These are phyloP conservation scores for Nakaseomyces glabratus DNA, from an alignment of 1,139 yeast genomes.

Conservation along the genomic window DNA sequence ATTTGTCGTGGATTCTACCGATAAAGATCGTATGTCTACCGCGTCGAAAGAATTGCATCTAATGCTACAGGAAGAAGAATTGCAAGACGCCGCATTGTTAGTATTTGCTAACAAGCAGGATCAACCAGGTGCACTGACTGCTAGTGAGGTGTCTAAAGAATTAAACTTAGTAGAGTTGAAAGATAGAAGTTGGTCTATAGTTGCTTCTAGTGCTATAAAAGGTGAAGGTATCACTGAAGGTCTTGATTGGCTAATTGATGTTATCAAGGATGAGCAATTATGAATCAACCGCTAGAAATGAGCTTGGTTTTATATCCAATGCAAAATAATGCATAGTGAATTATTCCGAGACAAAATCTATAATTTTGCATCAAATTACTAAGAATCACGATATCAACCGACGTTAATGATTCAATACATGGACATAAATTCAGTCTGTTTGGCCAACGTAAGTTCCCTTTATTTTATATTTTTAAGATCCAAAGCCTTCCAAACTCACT, in stretches of 20 bases:
- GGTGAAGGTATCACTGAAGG: slow-evolving; percentile 97
- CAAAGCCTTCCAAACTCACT: too few species aligned
- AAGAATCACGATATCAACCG: too few species aligned
- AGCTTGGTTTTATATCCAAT: too few species aligned
- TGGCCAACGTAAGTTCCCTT: too few species aligned
- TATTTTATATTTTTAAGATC: too few species aligned
- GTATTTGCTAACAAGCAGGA: slow-evolving; percentile 98
- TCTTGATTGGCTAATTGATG: slow-evolving; percentile 94
- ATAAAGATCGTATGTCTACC: slow-evolving; percentile 81
- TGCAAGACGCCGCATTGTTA: slow-evolving; percentile 77
- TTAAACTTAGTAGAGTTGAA: slow-evolving; percentile 77
- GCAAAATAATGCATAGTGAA: too few species aligned
- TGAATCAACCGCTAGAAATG: too few species aligned
- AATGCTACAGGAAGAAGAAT: slow-evolving; percentile 90
- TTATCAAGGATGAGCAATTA: slow-evolving; percentile 83
- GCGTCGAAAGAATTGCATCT: slow-evolving; percentile 82
- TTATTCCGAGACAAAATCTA: too few species aligned
- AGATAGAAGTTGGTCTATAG: slow-evolving; percentile 97
- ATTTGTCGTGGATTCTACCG: slow-evolving; percentile 95
- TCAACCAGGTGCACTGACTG: slow-evolving; percentile 89
- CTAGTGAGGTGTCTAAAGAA: slow-evolving; percentile 89
- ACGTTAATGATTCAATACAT: too few species aligned
- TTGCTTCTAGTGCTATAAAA: slow-evolving; percentile 89
- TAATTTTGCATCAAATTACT: too few species aligned
- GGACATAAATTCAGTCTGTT: too few species aligned